phyloP scores from a whole-genome alignment of 202 grass and related monocot species.

The Setaria italica region DNA sequence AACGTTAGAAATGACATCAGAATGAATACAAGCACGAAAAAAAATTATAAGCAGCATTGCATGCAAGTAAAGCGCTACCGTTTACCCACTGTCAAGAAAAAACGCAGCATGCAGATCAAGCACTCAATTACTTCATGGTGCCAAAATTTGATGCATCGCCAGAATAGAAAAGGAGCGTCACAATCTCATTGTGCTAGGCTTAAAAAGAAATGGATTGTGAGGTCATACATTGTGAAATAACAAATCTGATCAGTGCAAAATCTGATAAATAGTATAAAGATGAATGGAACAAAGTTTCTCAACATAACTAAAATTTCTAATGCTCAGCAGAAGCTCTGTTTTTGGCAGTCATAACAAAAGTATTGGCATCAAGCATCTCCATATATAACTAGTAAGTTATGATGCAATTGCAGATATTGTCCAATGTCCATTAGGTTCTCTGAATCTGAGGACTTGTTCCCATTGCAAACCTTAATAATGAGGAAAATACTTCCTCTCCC shows the following conservation, averaged over 20 bases:
- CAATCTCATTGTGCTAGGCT: neutral
- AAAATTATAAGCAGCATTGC: neutral
- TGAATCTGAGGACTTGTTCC: neutral
- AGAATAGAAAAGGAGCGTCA: neutral
- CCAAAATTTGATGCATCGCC: slow-evolving; percentile 14
- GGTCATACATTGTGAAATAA: slow-evolving; percentile 22
- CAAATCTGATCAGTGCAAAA: neutral
- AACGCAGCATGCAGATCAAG: slow-evolving; percentile 28
- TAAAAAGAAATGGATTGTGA: slow-evolving; percentile 5
- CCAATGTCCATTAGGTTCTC: neutral
- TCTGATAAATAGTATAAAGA: neutral
- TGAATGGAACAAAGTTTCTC: neutral
- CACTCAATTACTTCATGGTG: slow-evolving; percentile 34
- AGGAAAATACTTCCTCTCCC: neutral
- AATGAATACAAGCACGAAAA: neutral
- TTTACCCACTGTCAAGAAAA: slow-evolving; percentile 36
- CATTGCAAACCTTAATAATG: neutral
- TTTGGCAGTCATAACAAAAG: slow-evolving; percentile 1
- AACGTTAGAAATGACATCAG: neutral
- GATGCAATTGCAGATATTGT: neutral
- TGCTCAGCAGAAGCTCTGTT: neutral
- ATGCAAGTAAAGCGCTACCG: neutral
- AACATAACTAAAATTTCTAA: neutral
- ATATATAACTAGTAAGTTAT: neutral
- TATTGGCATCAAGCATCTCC: neutral